Base-by-base conservation (phyloP, 352 stramenopile species). In the Phytophthora europaea region DNA sequence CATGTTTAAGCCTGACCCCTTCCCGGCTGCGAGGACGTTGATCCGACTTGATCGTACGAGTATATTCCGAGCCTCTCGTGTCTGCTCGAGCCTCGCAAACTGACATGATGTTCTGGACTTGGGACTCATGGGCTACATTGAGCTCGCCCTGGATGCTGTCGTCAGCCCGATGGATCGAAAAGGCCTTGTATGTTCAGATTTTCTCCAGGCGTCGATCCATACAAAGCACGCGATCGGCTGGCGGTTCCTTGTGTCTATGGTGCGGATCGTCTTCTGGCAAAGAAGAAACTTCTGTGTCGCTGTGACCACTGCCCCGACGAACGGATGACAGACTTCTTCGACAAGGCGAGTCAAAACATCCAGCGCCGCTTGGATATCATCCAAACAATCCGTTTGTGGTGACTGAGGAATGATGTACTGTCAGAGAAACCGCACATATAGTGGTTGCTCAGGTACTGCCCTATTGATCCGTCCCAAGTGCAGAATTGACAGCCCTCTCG, bases 371-470 rank as follows among this genome's bases (percentile, higher is more conserved):
- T n/a, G 0, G 2, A 56, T 47, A 16, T 47, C 34, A 18, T 60
- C 28, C 12, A 60, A 12, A 7, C 31, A 0, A 31, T 60, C 16
- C 3, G 31, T 33, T 34, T 15, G 28, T 48, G 12, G 0, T 16
- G 53, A 33, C 18, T 26, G 53, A 18, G 38, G 64, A 6, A 65
- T 26, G 2, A 9, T 34, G 15, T 54, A 9, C 53, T 70, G 7
- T 6, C 53, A 6, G 54, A 70, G 13, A 70, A 70, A 33, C 55
- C 55, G 15, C 53, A 64, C 45, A 52, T 63, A 26, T 64, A n/a
- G 10, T 40, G 61, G 3, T n/a, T 22, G 1, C 3, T 10, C 3
- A 51, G 23, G 23, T 2, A 2, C 23, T 26, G 23, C 23, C 23
- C 23, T 8, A 7, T 51, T 47, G 1, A 70, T 16, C 3, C 64